Evolutionary conservation across 192 early-diverging fungal species (phyloP).

Genomic region (Gigaspora rosea): DNA sequence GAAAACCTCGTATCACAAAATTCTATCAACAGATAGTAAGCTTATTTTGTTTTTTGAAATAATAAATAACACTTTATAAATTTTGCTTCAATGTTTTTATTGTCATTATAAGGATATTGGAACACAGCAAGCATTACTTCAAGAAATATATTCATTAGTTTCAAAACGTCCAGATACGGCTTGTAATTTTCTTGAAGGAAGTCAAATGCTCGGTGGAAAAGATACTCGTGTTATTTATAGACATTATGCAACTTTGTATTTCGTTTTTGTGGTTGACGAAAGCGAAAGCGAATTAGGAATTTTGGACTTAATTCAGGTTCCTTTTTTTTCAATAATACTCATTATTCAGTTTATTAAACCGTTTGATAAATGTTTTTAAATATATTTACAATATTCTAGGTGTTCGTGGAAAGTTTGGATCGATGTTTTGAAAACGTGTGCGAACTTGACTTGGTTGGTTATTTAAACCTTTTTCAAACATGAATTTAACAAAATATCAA

Average conservation of each 20-base stretch:
- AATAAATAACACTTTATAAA: conserved; percentile 3
- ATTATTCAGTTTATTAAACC: background rate
- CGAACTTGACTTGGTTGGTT: conserved; percentile 84
- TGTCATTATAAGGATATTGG: conserved; percentile 64
- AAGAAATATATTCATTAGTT: conserved; percentile 87
- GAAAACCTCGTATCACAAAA: conserved; percentile 90
- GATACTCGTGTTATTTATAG: conserved; percentile 94
- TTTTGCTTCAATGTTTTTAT: background rate
- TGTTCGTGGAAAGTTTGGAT: conserved; percentile 96
- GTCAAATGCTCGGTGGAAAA: conserved; percentile 74
- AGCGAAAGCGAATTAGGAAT: conserved; percentile 97
- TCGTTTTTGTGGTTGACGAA: conserved; percentile 96
- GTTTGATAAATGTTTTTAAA: background rate
- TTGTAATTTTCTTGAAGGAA: conserved; percentile 92
- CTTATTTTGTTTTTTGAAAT: background rate
- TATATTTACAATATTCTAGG: conserved; percentile 42
- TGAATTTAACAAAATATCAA: background rate
- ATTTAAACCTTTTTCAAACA: background rate
- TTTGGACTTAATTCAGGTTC: conserved; percentile 90
- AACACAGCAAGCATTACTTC: conserved; percentile 82
- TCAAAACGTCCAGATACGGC: conserved; percentile 81
- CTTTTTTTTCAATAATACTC: too few species aligned
- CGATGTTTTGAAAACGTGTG: conserved; percentile 94
- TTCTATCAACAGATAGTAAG: conserved; percentile 91
- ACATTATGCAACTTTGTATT: conserved; percentile 97